Base-by-base conservation (phyloP, 441 rosid species). In the Pelargonium australe region DNA sequence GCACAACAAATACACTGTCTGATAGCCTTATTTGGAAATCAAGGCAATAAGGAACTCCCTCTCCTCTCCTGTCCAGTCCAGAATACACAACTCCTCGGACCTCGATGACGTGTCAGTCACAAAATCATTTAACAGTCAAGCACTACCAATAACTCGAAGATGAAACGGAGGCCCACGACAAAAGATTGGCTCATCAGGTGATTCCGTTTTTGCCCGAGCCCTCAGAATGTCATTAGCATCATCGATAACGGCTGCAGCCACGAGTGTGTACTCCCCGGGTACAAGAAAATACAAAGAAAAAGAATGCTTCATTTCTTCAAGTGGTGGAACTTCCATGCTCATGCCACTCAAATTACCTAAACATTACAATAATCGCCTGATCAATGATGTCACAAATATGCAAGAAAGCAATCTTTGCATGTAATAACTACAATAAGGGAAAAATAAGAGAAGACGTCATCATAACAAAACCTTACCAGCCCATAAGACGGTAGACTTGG, bases 121-220 rank as follows among this genome's bases (percentile, higher is more conserved):
- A 61, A 37, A 68, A 64, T 4, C 3, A 72, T 19, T 43, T 20
- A 40, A 72, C 49, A 71, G 44, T 84, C 84, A 79, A 40, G 81
- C 86, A 16, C 87, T 81, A 28, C 98, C 99, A 10, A 79, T 20
- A 62, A 89, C 96, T 62, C 85, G 82, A 53, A 92, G 79, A 65
- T 85, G 96, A 64, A 89, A 95, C 0, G 97, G 98, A 10, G 98
- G 96, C 13, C 97, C 98, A 10, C 92, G 89, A 20, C 97, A 95
- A 77, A 87, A 86, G 63, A 95, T 92, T 3, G 98, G 90, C 75
- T 95, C 98, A 25, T 90, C 91, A 1, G 89, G 78, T 0, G 89
- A 87, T 64, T 79, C 83, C 0, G 91, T 84, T 79, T 78, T 85
- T 16, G 99, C 97, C 58, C 97, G 84, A 68, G 95, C 86, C 80